Evolutionary conservation across 1,284 basidiomycete genomes (phyloP).

Genomic region (Anthracocystis walkeri): DNA sequence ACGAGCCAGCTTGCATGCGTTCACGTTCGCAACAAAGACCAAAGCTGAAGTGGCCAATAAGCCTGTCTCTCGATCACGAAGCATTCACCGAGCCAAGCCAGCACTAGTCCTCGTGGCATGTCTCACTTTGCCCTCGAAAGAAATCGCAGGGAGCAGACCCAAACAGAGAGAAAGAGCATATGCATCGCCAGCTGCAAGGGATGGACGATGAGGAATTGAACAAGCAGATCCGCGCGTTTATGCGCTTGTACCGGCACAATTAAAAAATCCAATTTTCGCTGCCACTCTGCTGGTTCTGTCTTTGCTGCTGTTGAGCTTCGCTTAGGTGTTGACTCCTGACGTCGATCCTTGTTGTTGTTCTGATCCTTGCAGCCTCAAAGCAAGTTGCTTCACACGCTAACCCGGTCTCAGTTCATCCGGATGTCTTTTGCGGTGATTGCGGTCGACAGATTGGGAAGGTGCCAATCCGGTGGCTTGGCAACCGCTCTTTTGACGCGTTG

Average conservation of each 20-base stretch:
- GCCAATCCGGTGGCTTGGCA: neutral
- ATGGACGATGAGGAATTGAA: conserved; percentile 22
- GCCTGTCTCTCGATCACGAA: too few relatives aligned
- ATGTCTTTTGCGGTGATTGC: too few relatives aligned
- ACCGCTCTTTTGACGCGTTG: neutral
- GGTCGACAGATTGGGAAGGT: too few relatives aligned
- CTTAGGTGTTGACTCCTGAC: conserved; percentile 20
- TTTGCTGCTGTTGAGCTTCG: conserved; percentile 11
- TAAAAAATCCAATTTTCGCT: too few relatives aligned
- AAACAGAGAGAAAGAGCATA: neutral
- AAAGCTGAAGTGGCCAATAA: too few relatives aligned
- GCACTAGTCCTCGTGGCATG: too few relatives aligned
- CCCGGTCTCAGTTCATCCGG: too few relatives aligned
- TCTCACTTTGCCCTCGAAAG: neutral
- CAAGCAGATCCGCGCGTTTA: conserved; percentile 10
- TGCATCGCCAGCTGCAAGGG: conserved; percentile 34
- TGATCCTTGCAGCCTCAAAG: conserved; percentile 6
- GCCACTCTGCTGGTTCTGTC: neutral
- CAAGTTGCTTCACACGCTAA: conserved; percentile 2
- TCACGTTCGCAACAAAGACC: too few relatives aligned
- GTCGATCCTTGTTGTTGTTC: conserved; percentile 14
- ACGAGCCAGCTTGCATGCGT: too few relatives aligned
- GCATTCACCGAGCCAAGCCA: too few relatives aligned
- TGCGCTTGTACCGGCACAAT: neutral
- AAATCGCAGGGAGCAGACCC: neutral